phyloP scores from a whole-genome alignment of 1,284 basidiomycete species.

The Takashimella tepidaria region DNA sequence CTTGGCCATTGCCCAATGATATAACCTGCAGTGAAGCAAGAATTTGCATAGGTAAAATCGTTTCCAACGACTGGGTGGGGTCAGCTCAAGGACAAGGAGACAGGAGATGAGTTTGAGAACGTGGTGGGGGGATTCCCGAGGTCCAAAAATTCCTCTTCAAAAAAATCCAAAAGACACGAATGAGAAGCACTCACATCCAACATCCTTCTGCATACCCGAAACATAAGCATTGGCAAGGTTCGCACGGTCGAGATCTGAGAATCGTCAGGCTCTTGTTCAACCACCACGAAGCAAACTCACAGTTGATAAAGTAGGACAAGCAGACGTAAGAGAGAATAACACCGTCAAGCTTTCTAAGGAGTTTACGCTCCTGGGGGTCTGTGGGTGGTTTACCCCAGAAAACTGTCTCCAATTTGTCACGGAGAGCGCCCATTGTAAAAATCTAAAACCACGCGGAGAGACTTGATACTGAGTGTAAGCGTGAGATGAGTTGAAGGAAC shows the following conservation, averaged over 20 bases:
- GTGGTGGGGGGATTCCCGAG: too few species aligned
- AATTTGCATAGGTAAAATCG: slow-evolving; percentile 7
- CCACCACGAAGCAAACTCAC: background rate
- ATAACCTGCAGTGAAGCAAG: slow-evolving; percentile 16
- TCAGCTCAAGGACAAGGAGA: background rate
- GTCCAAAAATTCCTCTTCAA: too few species aligned
- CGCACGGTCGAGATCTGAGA: slow-evolving; percentile 3
- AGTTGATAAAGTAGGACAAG: background rate
- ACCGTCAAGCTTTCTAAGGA: slow-evolving; percentile 33
- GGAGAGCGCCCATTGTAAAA: slow-evolving; percentile 19
- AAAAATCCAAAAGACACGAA: too few species aligned
- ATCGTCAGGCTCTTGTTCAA: too few species aligned
- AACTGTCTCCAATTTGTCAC: slow-evolving; percentile 27
- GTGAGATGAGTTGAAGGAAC: too few species aligned
- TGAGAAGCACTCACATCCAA: slow-evolving; percentile 4
- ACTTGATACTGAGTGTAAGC: background rate
- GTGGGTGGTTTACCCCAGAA: slow-evolving; percentile 35
- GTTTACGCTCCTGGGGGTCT: slow-evolving; percentile 28
- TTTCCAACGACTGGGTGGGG: background rate
- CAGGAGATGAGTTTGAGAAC: too few species aligned
- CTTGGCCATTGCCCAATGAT: slow-evolving; percentile 14
- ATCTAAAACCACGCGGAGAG: too few species aligned
- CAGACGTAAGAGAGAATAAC: slow-evolving; percentile 31
- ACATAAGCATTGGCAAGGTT: slow-evolving; percentile 13
- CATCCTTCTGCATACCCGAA: slow-evolving; percentile 14